Evolutionary conservation across 1,284 basidiomycete genomes (phyloP).

Genomic region (Meripilus lineatus): DNA sequence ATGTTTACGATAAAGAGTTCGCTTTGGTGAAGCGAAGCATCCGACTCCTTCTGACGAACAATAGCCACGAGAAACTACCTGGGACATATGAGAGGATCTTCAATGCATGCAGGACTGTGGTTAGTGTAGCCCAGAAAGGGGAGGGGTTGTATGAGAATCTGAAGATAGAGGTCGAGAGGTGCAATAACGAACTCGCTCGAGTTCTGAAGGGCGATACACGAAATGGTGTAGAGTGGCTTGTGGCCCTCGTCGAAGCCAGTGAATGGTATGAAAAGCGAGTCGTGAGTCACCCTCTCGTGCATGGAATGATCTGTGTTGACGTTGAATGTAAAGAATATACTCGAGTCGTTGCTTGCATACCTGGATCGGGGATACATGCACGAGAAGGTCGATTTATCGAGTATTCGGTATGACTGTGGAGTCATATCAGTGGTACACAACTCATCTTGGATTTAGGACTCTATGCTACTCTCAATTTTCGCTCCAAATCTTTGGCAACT

Average conservation of each 20-base stretch:
- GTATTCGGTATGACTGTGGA: constrained; percentile 36
- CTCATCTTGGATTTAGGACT: constrained; percentile 30
- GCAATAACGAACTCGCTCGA: constrained; percentile 34
- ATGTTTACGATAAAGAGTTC: constrained; percentile 19
- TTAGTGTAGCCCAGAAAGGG: constrained; percentile 46
- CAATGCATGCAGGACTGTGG: constrained; percentile 47
- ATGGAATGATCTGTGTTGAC: neutral
- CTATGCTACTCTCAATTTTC: constrained; percentile 51
- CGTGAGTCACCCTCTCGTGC: constrained; percentile 42
- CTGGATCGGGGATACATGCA: constrained; percentile 56
- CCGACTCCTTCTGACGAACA: constrained; percentile 37
- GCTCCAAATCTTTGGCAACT: constrained; percentile 45
- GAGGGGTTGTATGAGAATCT: constrained; percentile 49
- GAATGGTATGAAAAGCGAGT: constrained; percentile 60
- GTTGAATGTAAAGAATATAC: constrained; percentile 36
- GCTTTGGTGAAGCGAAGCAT: constrained; percentile 38
- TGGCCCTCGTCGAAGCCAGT: constrained; percentile 45
- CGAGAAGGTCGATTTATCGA: constrained; percentile 28
- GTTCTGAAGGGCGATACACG: constrained; percentile 27
- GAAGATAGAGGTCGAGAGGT: constrained; percentile 50
- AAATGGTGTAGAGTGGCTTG: constrained; percentile 44
- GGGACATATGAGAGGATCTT: constrained; percentile 54
- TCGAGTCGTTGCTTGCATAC: constrained; percentile 57
- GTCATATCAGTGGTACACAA: no score
- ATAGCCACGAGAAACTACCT: constrained; percentile 29